Percentiles rank a stretch among this genome's conserved stretches.
Evolutionary conservation across 192 early-diverging fungal genomes (phyloP).

Genomic region (Backusella tuberculispora): DNA sequence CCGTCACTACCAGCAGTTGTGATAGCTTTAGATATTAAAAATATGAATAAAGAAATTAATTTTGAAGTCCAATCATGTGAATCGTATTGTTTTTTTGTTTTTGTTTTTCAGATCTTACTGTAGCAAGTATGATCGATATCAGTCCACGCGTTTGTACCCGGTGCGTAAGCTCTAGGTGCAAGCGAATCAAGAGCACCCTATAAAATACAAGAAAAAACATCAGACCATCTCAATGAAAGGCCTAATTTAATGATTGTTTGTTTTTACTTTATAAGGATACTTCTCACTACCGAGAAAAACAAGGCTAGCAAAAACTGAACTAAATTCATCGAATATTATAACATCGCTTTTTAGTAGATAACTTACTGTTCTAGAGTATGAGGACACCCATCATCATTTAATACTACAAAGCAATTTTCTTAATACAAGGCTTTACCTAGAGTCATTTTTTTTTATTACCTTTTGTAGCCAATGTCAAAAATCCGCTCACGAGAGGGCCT

Average conservation of each 20-base stretch:
- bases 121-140: slow-evolving; percentile 59
- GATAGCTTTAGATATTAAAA: slow-evolving; percentile 36
- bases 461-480: slow-evolving; percentile 58
- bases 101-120: slow-evolving; percentile 31
- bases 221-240: not conserved
- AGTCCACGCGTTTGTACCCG: slow-evolving; percentile 71
- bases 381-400: slow-evolving; percentile 58
- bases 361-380: slow-evolving; percentile 63
- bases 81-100: not conserved
- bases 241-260: too few species aligned
- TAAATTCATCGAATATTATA: not conserved
- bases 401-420: slow-evolving; percentile 33
- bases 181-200: slow-evolving; percentile 61
- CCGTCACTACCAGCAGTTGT: slow-evolving; percentile 60
- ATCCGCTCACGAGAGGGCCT: slow-evolving; percentile 60
- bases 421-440: not conserved
- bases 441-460: slow-evolving; percentile 35
- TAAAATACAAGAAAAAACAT: not conserved
- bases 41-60: slow-evolving; percentile 17
- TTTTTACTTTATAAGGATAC: slow-evolving; percentile 48
- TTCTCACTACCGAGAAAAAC: slow-evolving; percentile 63
- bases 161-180: slow-evolving; percentile 59
- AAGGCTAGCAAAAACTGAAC: slow-evolving; percentile 36
- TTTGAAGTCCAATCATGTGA: not conserved
- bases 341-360: not conserved